Base-by-base conservation (phyloP, 2,329 filamentous ascomycete genomes). In the Penicillium sclerotiorum region DNA sequence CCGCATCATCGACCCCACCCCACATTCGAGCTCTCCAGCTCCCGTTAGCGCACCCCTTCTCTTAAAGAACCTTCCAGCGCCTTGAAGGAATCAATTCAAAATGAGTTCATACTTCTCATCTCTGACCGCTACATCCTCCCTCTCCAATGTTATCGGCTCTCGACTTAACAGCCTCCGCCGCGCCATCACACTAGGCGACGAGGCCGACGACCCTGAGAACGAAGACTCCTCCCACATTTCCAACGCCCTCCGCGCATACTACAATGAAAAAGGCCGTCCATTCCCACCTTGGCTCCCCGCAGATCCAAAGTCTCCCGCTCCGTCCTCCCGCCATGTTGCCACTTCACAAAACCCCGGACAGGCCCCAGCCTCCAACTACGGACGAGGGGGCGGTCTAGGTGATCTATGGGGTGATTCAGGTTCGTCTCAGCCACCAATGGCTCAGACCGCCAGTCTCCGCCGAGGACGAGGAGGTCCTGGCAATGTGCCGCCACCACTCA, bases 171-270 rank as follows among this genome's bases (percentile, higher is more conserved):
- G 77, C 38, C 73, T 85, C 47, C 80, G 81, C 32, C 79, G 72
- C 21, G 70, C 70, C 35, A 72, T 74, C 57, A 69, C 68, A 22
- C 63, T 69, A 9, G 68, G 70, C 52, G 71, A 74, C 49, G 72
- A 74, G 54, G 64, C 60, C 30, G 72, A 74, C 55, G 72, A 74
- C 59, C 71, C 74, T 2, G 74, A 77, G 33, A 69, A 75, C 53
- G 75, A 95, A 73, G 92, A 97, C 75, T 90, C 95, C 75, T 95
- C 91, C 2, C 91, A 97, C 76, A 88, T 97, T 65, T 95, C 90
- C 73, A 89, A 94, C 63, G 91, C 95, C 28, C 84, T 99, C 21
- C 88, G 94, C 63, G 87, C 85, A 62, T 96, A 97, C 80, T 97
- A 99, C 79, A 83, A 79, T 44, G 92, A 97, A 71, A 94, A 95